A percentile compares a stretch with the other conserved stretches of the same genome.
Evolutionary conservation across 2,329 filamentous ascomycete genomes (phyloP).

Genomic region (Corniculantispora saksenae): DNA sequence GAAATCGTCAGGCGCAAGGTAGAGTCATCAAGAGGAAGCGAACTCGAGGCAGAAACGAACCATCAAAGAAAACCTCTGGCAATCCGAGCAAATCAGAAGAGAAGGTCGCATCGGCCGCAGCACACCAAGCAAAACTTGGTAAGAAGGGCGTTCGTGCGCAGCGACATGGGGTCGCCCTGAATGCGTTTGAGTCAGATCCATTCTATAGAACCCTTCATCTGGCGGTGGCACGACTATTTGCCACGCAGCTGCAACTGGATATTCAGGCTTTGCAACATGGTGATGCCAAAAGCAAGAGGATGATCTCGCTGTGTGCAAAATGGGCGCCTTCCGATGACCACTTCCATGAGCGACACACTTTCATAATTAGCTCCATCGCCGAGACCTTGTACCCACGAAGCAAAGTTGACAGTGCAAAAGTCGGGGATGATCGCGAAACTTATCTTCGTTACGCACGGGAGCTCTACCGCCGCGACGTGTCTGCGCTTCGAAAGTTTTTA

Average conservation of each 20-base stretch:
- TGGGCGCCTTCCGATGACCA: conserved; percentile 58
- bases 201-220: conserved; percentile 55
- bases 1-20: not conserved
- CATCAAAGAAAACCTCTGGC: not conserved
- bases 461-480: conserved; percentile 51
- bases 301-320: conserved; percentile 59
- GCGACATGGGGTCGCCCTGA: conserved; percentile 44
- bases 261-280: conserved; percentile 40
- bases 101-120: no score
- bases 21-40: no score
- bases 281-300: conserved; percentile 41
- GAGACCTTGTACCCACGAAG: conserved; percentile 51
- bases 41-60: no score
- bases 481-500: conserved; percentile 54
- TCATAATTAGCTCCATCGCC: conserved; percentile 57
- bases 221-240: conserved; percentile 56
- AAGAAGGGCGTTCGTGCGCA: conserved; percentile 33
- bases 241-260: conserved; percentile 53
- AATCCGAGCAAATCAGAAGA: no score
- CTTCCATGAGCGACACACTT: conserved; percentile 61
- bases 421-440: conserved; percentile 43
- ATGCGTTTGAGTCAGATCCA: conserved; percentile 42
- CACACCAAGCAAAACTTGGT: not conserved
- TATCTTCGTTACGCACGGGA: conserved; percentile 58
- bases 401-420: conserved; percentile 32